Base-by-base conservation (phyloP, 345 rosid species). In the Leavenworthia alabamica region DNA sequence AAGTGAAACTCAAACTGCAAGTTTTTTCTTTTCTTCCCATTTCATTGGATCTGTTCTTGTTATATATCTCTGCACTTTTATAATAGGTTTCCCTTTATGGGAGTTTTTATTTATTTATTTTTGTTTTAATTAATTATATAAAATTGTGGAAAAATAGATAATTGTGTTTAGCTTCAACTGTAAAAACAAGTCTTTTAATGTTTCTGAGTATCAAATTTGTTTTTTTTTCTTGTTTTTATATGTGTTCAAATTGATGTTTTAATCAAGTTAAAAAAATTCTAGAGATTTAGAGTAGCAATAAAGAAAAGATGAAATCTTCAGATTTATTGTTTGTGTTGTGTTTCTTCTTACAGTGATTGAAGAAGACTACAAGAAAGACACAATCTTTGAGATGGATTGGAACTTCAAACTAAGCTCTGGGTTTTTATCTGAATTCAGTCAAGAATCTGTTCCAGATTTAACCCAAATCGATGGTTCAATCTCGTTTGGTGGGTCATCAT, bases 341-440 rank as follows among this genome's bases (percentile, higher is more conserved):
- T 59, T 29, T 12, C 15, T 7, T 9, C 22, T 15, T 41, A 14
- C 32, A 51, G 61, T 67, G 60, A 73, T 57, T 60, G 55, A 71
- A 44, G 69, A 65, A 24, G 4, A 26, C 28, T 24, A 24, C 28
- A 26, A 62, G 16, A 24, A 74, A 36, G 20, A n/a, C 16, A 26
- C 4, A 51, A 43, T 26, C 58, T 58, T 52, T 40, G 55, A 77
- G n/a, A 88, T 89, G 96, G 96, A 86, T 63, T 86, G 96, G 96
- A 83, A 82, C 68, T 79, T 74, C 71, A 88, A 79, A 68, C 70
- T 79, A 40, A 66, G 74, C 54, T 67, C 80, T 24, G 82, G 88
- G 75, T 82, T 75, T 69, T 75, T 83, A 55, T 16, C 79, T 55
- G 86, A 76, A 49, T 75, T 79, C 55, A 78, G 76, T 61, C 85